Percentiles rank a stretch among this genome's conserved stretches.
Conservation (phyloP, 2,329 filamentous ascomycete species). For the Clonostachys rosea region DNA sequence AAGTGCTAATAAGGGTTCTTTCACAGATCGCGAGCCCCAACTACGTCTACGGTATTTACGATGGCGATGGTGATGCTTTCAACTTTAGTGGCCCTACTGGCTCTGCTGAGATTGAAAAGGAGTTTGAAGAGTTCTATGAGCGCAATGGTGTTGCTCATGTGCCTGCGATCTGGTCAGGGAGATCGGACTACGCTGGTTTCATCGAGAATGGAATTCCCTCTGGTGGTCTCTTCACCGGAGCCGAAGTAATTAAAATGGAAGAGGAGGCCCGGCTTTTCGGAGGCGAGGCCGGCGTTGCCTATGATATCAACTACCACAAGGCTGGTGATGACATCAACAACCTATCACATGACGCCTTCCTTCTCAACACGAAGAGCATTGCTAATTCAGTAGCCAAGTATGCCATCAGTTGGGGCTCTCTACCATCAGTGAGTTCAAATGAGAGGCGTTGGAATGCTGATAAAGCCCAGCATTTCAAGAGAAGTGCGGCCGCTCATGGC, state of each 20-base stretch:
- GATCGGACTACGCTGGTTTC: constrained; percentile 65
- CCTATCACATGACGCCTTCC: constrained; percentile 35
- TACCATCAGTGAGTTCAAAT: constrained; percentile 16
- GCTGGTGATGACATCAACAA: constrained; percentile 33
- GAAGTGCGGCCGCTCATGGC: constrained; percentile 7
- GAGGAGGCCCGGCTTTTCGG: constrained; percentile 57
- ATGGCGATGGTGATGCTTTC: constrained; percentile 55
- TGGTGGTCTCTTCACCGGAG: constrained; percentile 66
- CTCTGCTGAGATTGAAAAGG: constrained; percentile 53
- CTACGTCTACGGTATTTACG: constrained; percentile 51
- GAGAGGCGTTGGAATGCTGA: constrained; percentile 22
- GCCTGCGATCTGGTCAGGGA: constrained; percentile 59
- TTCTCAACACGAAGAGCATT: constrained; percentile 37
- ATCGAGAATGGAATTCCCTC: constrained; percentile 61
- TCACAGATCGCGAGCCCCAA: constrained; percentile 38
- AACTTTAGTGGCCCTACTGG: constrained; percentile 49
- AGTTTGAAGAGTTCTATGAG: constrained; percentile 52
- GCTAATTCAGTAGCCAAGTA: constrained; percentile 35
- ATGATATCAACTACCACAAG: constrained; percentile 41
- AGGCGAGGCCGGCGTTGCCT: constrained; percentile 47
- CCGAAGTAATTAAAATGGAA: constrained; percentile 58
- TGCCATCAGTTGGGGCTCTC: constrained; percentile 26
- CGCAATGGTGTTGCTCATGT: constrained; percentile 44
- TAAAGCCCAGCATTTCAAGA: constrained; percentile 18
- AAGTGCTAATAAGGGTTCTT: not conserved